phyloP scores from a whole-genome alignment of 305 asterid species.

The Fraxinus floribunda region DNA sequence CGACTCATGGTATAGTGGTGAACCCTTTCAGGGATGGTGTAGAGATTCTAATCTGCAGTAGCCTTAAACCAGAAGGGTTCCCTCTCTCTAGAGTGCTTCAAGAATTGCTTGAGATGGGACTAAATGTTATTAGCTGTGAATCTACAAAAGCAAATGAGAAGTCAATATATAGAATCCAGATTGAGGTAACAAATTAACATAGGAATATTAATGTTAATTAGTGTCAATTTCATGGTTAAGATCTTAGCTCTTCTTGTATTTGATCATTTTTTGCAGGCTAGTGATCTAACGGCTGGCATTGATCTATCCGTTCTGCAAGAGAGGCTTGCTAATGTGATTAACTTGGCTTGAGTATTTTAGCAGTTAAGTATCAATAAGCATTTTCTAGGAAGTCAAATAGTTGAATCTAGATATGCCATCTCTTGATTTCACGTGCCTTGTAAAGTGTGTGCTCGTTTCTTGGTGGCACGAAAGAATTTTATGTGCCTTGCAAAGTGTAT shows the following conservation, averaged over 20 bases:
- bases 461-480: too few species aligned
- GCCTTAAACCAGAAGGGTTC: conserved; percentile 10
- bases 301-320: conserved; percentile 8
- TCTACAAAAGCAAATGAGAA: conserved; percentile 7
- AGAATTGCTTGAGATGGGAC: conserved; percentile 18
- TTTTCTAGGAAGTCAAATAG: background rate
- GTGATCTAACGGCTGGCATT: background rate
- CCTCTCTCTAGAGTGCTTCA: conserved; percentile 32
- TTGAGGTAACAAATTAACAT: conserved; percentile 14
- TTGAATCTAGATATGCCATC: background rate
- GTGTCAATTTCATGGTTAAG: background rate
- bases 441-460: background rate
- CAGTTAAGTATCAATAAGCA: background rate
- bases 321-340: background rate
- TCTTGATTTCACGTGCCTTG: background rate
- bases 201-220: background rate
- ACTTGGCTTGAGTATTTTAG: background rate
- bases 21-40: conserved; percentile 25
- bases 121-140: conserved; percentile 30
- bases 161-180: conserved; percentile 21
- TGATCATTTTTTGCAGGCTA: conserved; percentile 13
- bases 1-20: conserved; percentile 6
- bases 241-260: background rate
- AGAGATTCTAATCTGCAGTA: conserved; percentile 35
- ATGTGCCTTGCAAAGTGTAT: too few species aligned